These are phyloP conservation scores for Neonectria hederae DNA, from an alignment of 2,329 filamentous ascomycete species.

Conservation along the genomic window DNA sequence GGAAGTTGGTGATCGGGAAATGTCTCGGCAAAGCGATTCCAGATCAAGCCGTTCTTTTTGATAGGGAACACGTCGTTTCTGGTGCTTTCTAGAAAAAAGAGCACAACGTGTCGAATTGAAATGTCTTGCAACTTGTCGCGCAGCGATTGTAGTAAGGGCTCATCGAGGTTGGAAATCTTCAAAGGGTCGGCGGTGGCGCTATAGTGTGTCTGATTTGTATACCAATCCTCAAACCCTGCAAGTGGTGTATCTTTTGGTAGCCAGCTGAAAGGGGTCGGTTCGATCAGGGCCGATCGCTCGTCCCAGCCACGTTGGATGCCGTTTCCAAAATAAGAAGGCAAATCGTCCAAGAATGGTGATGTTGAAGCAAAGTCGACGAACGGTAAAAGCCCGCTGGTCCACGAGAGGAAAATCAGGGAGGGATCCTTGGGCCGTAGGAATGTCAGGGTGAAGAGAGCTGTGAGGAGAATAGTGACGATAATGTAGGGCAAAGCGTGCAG, in stretches of 20 bases:
- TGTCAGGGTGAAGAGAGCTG: constrained; percentile 37
- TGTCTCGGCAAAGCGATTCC: constrained; percentile 47
- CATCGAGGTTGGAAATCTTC: constrained; percentile 52
- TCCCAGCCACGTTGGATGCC: constrained; percentile 42
- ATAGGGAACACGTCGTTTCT: constrained; percentile 57
- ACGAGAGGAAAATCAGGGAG: constrained; percentile 48
- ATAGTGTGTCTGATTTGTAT: constrained; percentile 44
- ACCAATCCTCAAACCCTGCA: constrained; percentile 43
- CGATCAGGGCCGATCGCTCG: constrained; percentile 39
- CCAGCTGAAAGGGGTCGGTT: constrained; percentile 37
- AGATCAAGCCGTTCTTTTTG: constrained; percentile 52
- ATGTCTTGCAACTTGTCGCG: constrained; percentile 41
- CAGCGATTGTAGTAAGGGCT: constrained; percentile 44
- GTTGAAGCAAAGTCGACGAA: constrained; percentile 48
- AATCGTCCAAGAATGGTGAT: constrained; percentile 41
- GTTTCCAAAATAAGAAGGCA: constrained; percentile 39
- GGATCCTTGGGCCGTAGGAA: constrained; percentile 45
- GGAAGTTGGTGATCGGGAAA: constrained; percentile 47
- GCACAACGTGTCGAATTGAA: constrained; percentile 54
- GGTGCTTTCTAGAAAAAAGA: constrained; percentile 57
- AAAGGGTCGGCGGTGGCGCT: constrained; percentile 50
- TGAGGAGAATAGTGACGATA: constrained; percentile 37
- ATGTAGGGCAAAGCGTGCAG: constrained; percentile 32
- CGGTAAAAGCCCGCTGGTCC: constrained; percentile 47
- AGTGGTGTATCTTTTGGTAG: constrained; percentile 32